These are phyloP conservation scores for Quercus glauca DNA, from an alignment of 306 rosid species.

Conservation along the genomic window DNA sequence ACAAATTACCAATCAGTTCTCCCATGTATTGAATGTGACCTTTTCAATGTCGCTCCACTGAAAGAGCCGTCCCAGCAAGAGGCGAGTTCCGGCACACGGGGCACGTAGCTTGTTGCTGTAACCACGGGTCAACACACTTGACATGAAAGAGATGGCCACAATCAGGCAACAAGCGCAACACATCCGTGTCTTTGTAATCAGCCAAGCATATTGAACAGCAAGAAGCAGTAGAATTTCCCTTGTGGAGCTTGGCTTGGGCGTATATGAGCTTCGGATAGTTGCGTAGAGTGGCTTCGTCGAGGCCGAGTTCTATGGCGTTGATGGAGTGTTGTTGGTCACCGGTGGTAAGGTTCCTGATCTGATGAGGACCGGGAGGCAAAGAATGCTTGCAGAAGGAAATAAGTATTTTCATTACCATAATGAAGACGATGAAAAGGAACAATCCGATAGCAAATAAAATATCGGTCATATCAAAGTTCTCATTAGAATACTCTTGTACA, in stretches of 20 bases:
- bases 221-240: not conserved
- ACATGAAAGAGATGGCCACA: not conserved
- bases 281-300: not conserved
- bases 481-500: no score
- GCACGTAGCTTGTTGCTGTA: not conserved
- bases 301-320: not conserved
- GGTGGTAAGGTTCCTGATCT: no score
- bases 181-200: slow-evolving; percentile 3
- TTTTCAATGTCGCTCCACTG: no score
- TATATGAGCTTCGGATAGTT: slow-evolving; percentile 7
- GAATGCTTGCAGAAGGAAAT: no score
- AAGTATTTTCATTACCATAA: no score
- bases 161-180: not conserved
- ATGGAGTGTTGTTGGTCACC: not conserved
- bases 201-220: slow-evolving; percentile 20
- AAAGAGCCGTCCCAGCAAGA: not conserved
- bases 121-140: not conserved
- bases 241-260: not conserved
- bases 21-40: no score
- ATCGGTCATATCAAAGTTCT: no score
- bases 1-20: no score
- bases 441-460: no score
- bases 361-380: no score
- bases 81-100: not conserved
- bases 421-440: no score